A percentile compares a stretch with the other conserved stretches of the same genome.
Evolutionary conservation across 257 asterid genomes (phyloP).

Genomic region (Nicotiana paniculata): DNA sequence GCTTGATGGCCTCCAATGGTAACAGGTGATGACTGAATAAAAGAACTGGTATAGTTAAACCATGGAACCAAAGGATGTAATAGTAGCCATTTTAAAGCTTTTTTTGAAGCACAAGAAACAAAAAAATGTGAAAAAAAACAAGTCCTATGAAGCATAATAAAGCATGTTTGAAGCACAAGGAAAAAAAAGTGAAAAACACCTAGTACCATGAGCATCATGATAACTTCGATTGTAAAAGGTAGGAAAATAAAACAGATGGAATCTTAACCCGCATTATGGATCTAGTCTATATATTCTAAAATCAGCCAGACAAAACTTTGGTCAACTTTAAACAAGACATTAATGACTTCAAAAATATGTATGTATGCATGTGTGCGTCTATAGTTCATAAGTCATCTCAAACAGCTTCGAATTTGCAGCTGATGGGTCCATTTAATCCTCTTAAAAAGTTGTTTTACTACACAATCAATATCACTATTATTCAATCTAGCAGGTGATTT

Average conservation of each 20-base stretch:
- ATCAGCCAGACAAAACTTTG: neutral
- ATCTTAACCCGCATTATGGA: neutral
- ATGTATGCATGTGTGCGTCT: too few relatives aligned
- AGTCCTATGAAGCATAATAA: neutral
- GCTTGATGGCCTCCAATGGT: slow-evolving; percentile 58
- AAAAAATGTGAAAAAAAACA: neutral
- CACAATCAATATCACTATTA: too few relatives aligned
- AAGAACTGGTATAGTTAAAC: neutral
- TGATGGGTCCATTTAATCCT: too few relatives aligned
- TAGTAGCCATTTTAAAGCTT: neutral
- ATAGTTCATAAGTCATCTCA: too few relatives aligned
- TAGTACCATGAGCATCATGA: neutral
- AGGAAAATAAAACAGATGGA: neutral
- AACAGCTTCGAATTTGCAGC: too few relatives aligned
- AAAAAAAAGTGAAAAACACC: neutral
- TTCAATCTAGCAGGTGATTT: too few relatives aligned
- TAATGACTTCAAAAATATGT: too few relatives aligned
- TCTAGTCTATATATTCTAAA: neutral
- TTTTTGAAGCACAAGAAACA: neutral
- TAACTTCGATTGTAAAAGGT: neutral
- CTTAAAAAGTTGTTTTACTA: too few relatives aligned
- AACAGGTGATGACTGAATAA: slow-evolving; percentile 63
- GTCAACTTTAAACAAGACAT: neutral
- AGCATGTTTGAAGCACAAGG: neutral
- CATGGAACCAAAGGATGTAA: neutral